Conservation (phyloP, 2,329 filamentous ascomycete genomes). For the Phaeosphaeria sp. region DNA sequence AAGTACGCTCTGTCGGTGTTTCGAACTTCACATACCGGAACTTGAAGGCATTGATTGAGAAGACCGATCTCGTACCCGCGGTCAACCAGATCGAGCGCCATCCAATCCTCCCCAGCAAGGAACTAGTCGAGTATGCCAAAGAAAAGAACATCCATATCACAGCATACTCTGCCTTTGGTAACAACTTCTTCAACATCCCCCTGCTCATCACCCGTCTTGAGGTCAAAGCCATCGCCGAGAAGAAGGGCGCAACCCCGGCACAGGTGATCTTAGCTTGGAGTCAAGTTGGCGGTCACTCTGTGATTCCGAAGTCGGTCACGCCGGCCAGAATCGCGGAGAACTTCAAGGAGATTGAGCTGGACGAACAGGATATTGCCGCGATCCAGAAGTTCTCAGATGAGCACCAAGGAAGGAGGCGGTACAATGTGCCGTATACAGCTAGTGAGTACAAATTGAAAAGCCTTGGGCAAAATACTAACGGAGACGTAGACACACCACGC, state of each 20-base stretch:
- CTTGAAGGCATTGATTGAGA: conserved; percentile 63
- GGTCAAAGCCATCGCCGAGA: conserved; percentile 70
- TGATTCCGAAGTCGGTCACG: conserved; percentile 40
- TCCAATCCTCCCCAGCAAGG: conserved; percentile 36
- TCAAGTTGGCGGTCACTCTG: conserved; percentile 65
- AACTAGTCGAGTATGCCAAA: conserved; percentile 37
- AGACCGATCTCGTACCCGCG: conserved; percentile 40
- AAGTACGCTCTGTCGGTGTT: conserved; percentile 38
- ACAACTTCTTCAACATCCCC: conserved; percentile 53
- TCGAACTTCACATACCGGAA: conserved; percentile 43
- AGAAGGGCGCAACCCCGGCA: conserved; percentile 70
- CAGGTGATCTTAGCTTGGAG: conserved; percentile 88
- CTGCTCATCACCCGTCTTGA: conserved; percentile 74
- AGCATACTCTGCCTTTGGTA: conserved; percentile 53
- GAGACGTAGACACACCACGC: conserved; percentile 41
- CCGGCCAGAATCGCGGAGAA: conserved; percentile 35
- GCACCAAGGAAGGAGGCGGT: conserved; percentile 32
- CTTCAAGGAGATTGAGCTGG: conserved; percentile 38
- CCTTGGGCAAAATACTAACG: not conserved
- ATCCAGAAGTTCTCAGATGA: conserved; percentile 60
- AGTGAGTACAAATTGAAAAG: conserved; percentile 2
- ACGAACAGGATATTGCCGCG: conserved; percentile 29
- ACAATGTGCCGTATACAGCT: conserved; percentile 49
- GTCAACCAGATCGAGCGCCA: conserved; percentile 43
- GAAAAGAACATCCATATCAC: conserved; percentile 44